Percentiles rank a stretch among this genome's conserved stretches.
These are phyloP conservation scores for Tetrahymena malaccensis DNA, from an alignment of 73 alveolate genomes.

Conservation along the genomic window DNA sequence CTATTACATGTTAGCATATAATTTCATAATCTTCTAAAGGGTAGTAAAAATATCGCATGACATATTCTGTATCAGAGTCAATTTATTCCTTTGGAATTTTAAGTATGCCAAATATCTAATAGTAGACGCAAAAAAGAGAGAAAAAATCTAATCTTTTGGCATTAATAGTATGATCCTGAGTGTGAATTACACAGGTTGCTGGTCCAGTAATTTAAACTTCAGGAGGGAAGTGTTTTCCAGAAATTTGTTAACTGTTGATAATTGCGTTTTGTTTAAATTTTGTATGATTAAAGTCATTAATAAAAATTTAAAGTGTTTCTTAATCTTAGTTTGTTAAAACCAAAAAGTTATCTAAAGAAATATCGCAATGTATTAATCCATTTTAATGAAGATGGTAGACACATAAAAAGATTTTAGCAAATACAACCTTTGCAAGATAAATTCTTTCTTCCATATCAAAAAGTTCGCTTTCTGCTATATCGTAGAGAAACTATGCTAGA, in stretches of 20 bases:
- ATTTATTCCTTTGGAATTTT: neutral
- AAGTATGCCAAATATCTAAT: neutral
- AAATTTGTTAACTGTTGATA: neutral
- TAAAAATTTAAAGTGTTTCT: neutral
- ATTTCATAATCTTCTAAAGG: neutral
- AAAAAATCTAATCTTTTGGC: neutral
- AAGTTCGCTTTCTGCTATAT: neutral
- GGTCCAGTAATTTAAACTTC: neutral
- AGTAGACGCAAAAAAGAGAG: neutral
- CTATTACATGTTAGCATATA: neutral
- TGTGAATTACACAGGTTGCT: neutral
- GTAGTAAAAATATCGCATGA: neutral
- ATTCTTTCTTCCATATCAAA: neutral
- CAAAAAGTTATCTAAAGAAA: neutral
- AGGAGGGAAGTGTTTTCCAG: neutral
- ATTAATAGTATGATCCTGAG: neutral
- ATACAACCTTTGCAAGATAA: neutral
- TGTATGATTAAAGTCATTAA: neutral
- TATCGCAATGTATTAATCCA: neutral
- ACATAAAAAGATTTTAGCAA: neutral
- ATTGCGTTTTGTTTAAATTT: neutral
- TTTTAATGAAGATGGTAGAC: neutral
- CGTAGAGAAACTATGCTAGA: neutral
- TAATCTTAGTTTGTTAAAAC: neutral
- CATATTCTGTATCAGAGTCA: neutral